These are phyloP conservation scores for Paraphaeosphaeria sporulosa DNA, from an alignment of 2,329 filamentous ascomycete species.

Conservation along the genomic window DNA sequence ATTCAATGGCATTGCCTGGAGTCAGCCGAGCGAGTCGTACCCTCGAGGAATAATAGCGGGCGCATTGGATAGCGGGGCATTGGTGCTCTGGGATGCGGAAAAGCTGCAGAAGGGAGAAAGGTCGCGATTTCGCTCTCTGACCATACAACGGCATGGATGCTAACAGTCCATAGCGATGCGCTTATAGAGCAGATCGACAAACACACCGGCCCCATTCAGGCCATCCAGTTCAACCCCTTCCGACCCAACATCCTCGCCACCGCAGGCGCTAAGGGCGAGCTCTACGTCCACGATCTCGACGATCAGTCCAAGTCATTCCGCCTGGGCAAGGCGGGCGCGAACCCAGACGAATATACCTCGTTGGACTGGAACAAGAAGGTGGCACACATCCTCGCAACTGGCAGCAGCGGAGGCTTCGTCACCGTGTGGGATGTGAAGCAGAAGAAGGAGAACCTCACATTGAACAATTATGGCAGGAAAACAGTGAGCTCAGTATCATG, in stretches of 20 bases:
- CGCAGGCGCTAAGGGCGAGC: slow-evolving; percentile 91
- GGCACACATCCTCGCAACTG: slow-evolving; percentile 92
- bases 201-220: slow-evolving; percentile 91
- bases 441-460: slow-evolving; percentile 94
- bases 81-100: slow-evolving; percentile 92
- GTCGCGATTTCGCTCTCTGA: slow-evolving; percentile 58
- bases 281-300: slow-evolving; percentile 94
- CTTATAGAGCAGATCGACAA: slow-evolving; percentile 86
- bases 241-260: slow-evolving; percentile 91
- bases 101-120: slow-evolving; percentile 64
- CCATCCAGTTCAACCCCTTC: slow-evolving; percentile 94
- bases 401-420: slow-evolving; percentile 90
- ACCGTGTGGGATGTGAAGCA: slow-evolving; percentile 99
- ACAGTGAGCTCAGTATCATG: slow-evolving; percentile 94
- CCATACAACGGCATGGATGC: slow-evolving; percentile 40
- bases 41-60: slow-evolving; percentile 91
- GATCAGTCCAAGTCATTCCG: slow-evolving; percentile 88
- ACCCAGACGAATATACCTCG: slow-evolving; percentile 94
- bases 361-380: slow-evolving; percentile 99
- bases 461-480: slow-evolving; percentile 90
- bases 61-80: slow-evolving; percentile 90
- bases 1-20: slow-evolving; percentile 98
- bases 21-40: slow-evolving; percentile 78
- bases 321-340: slow-evolving; percentile 84
- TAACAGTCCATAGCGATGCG: slow-evolving; percentile 66